phyloP scores from a whole-genome alignment of 805 yeast species.

The Wickerhamomyces pijperi region DNA sequence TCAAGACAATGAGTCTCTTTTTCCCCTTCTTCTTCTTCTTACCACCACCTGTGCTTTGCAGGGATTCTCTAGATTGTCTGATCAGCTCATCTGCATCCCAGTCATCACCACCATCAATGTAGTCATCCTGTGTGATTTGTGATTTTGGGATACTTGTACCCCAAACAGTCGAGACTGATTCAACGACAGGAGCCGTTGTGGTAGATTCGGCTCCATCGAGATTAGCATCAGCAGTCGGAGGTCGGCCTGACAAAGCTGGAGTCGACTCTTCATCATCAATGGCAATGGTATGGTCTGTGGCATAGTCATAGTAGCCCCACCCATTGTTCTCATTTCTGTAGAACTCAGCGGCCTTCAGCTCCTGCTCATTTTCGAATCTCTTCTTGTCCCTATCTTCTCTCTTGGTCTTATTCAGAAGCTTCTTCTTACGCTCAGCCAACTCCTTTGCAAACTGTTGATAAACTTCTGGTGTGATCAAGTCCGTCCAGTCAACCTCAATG shows the following conservation, averaged over 20 bases:
- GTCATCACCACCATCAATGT: constrained; percentile 23
- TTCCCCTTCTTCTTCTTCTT: constrained; percentile 6
- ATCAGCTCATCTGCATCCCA: constrained; percentile 18
- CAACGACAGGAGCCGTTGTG: constrained; percentile 7
- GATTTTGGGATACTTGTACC: constrained; percentile 40
- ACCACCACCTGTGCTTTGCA: background rate
- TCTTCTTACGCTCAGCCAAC: constrained; percentile 43
- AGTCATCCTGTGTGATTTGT: constrained; percentile 14
- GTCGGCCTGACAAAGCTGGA: constrained; percentile 20
- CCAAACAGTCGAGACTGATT: constrained; percentile 55
- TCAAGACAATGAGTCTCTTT: constrained; percentile 18
- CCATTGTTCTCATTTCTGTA: constrained; percentile 43
- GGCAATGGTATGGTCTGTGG: constrained; percentile 6
- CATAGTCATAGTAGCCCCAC: constrained; percentile 24
- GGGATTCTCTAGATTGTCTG: constrained; percentile 10
- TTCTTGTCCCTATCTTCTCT: constrained; percentile 52
- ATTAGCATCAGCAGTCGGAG: constrained; percentile 3
- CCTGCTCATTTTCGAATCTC: constrained; percentile 46
- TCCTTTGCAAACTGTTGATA: constrained; percentile 40
- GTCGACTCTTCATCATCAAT: constrained; percentile 19
- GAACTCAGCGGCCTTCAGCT: constrained; percentile 45
- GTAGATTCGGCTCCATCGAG: too few relatives aligned
- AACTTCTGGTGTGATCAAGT: constrained; percentile 30
- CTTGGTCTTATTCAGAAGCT: constrained; percentile 34
- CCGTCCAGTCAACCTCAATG: constrained; percentile 75